phyloP scores from a whole-genome alignment of 2,329 filamentous ascomycete species.

The Aspergillus bombycis region DNA sequence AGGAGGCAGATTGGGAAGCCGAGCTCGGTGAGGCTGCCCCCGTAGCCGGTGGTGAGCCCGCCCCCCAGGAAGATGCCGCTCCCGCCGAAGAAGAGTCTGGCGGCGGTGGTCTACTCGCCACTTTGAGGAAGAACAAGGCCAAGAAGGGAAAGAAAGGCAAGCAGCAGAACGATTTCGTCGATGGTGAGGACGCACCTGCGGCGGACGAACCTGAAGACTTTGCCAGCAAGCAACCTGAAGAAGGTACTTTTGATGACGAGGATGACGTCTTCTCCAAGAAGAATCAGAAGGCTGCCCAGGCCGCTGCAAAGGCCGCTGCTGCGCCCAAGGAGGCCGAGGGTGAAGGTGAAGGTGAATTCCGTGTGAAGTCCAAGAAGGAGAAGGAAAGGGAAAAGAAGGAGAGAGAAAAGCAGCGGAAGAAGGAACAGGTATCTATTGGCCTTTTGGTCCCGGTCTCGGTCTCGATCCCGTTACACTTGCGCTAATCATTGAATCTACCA shows the following conservation, averaged over 20 bases:
- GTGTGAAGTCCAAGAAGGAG: conserved; percentile 92
- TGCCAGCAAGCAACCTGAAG: conserved; percentile 71
- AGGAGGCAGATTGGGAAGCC: conserved; percentile 90
- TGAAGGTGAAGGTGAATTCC: conserved; percentile 61
- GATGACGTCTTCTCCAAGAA: conserved; percentile 86
- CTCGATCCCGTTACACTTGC: background rate
- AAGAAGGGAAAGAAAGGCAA: conserved; percentile 92
- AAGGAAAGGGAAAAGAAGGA: conserved; percentile 99
- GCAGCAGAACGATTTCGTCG: conserved; percentile 70
- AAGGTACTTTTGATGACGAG: conserved; percentile 79
- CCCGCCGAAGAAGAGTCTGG: conserved; percentile 58
- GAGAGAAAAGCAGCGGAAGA: conserved; percentile 96
- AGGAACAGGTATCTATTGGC: conserved; percentile 74
- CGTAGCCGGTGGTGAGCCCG: conserved; percentile 47
- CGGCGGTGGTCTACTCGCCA: conserved; percentile 75
- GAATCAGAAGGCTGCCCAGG: conserved; percentile 51
- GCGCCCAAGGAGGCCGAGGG: conserved; percentile 50
- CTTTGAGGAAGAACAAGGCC: conserved; percentile 77
- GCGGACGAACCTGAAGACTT: conserved; percentile 49
- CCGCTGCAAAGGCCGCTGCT: conserved; percentile 44
- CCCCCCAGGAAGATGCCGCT: conserved; percentile 47
- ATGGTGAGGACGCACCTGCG: conserved; percentile 64
- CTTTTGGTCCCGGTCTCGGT: background rate
- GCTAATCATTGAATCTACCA: conserved; percentile 7
- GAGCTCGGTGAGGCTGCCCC: conserved; percentile 78